A percentile compares a stretch with the other conserved stretches of the same genome.
Conservation (phyloP, 108 stramenopile genomes). For the Nitzschia inconspicua region DNA sequence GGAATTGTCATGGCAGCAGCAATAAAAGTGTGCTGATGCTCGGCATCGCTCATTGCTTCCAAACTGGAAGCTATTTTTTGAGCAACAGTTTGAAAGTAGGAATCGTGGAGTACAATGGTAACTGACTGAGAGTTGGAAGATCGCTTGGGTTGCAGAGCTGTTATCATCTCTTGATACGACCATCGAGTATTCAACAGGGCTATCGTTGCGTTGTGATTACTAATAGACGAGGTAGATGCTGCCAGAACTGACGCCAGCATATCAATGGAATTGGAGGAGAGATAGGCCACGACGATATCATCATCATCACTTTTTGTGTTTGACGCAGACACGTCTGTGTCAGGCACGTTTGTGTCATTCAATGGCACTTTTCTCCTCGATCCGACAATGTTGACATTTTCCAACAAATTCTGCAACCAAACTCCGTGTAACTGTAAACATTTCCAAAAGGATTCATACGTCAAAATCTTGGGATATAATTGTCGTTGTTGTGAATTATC, state of each 20-base stretch:
- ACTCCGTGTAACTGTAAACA: constrained; percentile 7
- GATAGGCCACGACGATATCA: constrained; percentile 31
- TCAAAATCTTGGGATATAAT: constrained; percentile 9
- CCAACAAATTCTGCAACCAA: constrained; percentile 5
- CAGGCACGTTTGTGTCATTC: not conserved
- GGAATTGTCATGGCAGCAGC: too few relatives aligned
- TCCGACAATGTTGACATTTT: not conserved
- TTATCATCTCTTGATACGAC: constrained; percentile 63
- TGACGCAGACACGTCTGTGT: too few relatives aligned
- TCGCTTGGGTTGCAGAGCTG: constrained; percentile 29
- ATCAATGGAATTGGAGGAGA: constrained; percentile 56
- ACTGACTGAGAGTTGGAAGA: not conserved
- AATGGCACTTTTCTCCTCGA: not conserved
- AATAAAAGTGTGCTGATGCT: not conserved
- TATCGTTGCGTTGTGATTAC: constrained; percentile 4
- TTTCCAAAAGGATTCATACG: not conserved
- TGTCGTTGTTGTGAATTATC: too few relatives aligned
- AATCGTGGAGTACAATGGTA: constrained; percentile 5
- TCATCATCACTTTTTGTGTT: not conserved
- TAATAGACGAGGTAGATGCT: constrained; percentile 1
- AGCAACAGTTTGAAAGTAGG: not conserved
- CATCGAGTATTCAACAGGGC: constrained; percentile 75
- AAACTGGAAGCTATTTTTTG: not conserved
- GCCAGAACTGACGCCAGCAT: constrained; percentile 57
- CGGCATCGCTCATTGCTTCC: not conserved